These are phyloP conservation scores for Syzygium jambos DNA, from an alignment of 345 rosid genomes.

Conservation along the genomic window DNA sequence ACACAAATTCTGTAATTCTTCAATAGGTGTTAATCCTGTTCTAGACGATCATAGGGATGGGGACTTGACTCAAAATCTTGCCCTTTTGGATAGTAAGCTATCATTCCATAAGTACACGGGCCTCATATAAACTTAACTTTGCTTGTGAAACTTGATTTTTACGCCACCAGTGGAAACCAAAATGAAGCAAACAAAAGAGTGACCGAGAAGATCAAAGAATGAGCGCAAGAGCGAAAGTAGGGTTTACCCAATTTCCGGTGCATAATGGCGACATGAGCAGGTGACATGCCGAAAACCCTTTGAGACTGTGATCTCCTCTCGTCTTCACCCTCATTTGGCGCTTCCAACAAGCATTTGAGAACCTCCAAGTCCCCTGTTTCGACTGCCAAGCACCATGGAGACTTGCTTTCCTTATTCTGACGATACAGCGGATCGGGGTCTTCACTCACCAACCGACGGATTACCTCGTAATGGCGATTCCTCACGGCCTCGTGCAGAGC, in stretches of 20 bases:
- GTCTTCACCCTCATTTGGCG: background rate
- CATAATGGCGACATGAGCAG: background rate
- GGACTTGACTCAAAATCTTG: background rate
- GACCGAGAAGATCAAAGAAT: background rate
- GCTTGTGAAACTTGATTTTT: background rate
- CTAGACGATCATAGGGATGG: background rate
- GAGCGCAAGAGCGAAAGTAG: background rate
- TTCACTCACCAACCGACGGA: background rate
- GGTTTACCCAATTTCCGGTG: background rate
- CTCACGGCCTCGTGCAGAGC: background rate
- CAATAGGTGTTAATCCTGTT: background rate
- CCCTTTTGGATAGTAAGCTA: background rate
- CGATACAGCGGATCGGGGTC: fast-evolving
- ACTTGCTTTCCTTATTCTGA: background rate
- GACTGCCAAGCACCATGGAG: background rate
- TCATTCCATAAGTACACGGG: background rate
- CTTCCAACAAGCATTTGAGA: background rate
- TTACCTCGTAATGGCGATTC: background rate
- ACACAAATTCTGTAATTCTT: background rate
- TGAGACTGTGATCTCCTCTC: background rate
- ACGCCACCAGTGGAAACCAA: background rate
- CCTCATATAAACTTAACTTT: background rate
- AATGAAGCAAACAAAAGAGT: background rate
- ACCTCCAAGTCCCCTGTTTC: background rate
- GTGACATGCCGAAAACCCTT: background rate